Evolutionary conservation across 306 rosid genomes (phyloP).

Genomic region (Acacia crassicarpa): DNA sequence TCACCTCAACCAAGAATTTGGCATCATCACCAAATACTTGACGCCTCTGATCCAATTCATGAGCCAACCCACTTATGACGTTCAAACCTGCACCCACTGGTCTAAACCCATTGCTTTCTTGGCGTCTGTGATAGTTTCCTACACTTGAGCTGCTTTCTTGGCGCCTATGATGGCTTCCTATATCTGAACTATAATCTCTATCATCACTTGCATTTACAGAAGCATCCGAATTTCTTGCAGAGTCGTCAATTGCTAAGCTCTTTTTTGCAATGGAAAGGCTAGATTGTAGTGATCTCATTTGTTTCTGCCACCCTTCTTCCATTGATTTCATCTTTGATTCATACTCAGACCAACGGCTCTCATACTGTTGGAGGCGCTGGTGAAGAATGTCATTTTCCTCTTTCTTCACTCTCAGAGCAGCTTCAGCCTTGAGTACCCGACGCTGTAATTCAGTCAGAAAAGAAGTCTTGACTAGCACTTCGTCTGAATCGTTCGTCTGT

Average conservation of each 20-base stretch:
- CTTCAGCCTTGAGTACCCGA: slow-evolving; percentile 88
- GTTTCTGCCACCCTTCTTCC: slow-evolving; percentile 99
- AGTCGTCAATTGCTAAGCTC: slow-evolving; percentile 90
- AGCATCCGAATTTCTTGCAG: slow-evolving; percentile 86
- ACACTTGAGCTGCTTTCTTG: slow-evolving; percentile 18
- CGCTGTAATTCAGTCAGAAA: slow-evolving; percentile 88
- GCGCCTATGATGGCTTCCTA: slow-evolving; percentile 55
- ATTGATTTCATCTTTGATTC: slow-evolving; percentile 93
- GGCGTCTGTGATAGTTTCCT: slow-evolving; percentile 33
- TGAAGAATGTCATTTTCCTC: slow-evolving; percentile 91
- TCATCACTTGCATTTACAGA: slow-evolving; percentile 85
- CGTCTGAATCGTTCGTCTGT: slow-evolving; percentile 74
- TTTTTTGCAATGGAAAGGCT: slow-evolving; percentile 97
- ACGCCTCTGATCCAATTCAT: slow-evolving; percentile 95
- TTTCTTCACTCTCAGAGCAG: slow-evolving; percentile 80
- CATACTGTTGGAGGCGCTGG: slow-evolving; percentile 92
- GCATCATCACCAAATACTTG: slow-evolving; percentile 96
- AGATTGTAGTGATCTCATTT: slow-evolving; percentile 95
- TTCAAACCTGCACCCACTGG: slow-evolving; percentile 86
- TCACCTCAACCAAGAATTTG: slow-evolving; percentile 96
- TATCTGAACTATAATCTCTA: slow-evolving; percentile 75
- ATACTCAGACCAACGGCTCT: slow-evolving; percentile 94
- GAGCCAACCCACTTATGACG: slow-evolving; percentile 80
- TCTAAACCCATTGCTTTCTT: slow-evolving; percentile 83
- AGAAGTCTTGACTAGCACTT: slow-evolving; percentile 80